These are phyloP conservation scores for Curvularia eragrostidis DNA, from an alignment of 2,329 filamentous ascomycete genomes.

Conservation along the genomic window DNA sequence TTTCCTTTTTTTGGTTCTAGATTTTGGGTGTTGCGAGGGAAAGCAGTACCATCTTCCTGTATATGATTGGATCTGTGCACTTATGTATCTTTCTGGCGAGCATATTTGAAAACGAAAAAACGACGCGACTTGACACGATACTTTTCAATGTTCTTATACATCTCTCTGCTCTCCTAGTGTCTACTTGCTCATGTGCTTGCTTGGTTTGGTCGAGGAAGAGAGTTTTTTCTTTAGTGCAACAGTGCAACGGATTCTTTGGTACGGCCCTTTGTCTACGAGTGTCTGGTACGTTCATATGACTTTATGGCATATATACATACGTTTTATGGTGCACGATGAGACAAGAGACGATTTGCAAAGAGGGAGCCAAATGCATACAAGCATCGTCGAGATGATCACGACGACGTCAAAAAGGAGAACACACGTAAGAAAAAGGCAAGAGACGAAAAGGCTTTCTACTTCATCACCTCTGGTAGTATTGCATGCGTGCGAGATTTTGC, in stretches of 20 bases:
- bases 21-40: slow-evolving; percentile 24
- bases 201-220: not conserved
- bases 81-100: slow-evolving; percentile 24
- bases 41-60: slow-evolving; percentile 32
- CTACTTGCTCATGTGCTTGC: slow-evolving; percentile 1
- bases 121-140: slow-evolving; percentile 22
- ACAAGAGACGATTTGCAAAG: too few relatives aligned
- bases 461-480: too few relatives aligned
- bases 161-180: not conserved
- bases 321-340: too few relatives aligned
- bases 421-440: too few relatives aligned
- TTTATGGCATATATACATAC: too few relatives aligned
- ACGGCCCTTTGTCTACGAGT: not conserved
- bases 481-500: too few relatives aligned
- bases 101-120: slow-evolving; percentile 21
- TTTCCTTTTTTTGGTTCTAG: slow-evolving; percentile 3
- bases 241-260: not conserved
- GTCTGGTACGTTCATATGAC: not conserved
- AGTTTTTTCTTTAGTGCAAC: not conserved
- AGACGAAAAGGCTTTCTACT: too few relatives aligned
- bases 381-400: too few relatives aligned
- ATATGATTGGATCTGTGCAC: slow-evolving; percentile 34
- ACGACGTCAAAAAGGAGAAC: too few relatives aligned
- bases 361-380: too few relatives aligned
- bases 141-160: slow-evolving; percentile 18